These are phyloP conservation scores for Clarireedia monteithiana DNA, from an alignment of 2,329 filamentous ascomycete species.

Conservation along the genomic window DNA sequence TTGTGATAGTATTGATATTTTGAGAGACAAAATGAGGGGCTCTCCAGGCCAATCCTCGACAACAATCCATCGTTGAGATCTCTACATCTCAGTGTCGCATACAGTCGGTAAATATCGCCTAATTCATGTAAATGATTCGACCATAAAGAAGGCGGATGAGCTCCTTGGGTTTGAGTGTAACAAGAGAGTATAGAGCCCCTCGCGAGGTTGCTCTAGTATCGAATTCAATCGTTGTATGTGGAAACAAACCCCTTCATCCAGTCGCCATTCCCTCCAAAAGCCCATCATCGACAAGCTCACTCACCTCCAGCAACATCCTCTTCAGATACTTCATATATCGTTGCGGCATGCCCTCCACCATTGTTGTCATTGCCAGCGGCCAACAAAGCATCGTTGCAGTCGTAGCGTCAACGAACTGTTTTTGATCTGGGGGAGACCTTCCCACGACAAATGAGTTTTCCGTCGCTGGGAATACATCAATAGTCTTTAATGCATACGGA, in stretches of 20 bases:
- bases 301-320: constrained; percentile 9
- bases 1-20: too few relatives aligned
- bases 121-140: too few relatives aligned
- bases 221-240: too few relatives aligned
- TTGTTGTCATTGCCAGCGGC: constrained; percentile 9
- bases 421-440: not conserved
- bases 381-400: constrained; percentile 11
- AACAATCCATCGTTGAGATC: too few relatives aligned
- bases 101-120: too few relatives aligned
- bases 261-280: constrained; percentile 10
- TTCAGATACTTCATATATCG: constrained; percentile 4
- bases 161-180: too few relatives aligned
- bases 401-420: not conserved
- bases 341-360: constrained; percentile 4
- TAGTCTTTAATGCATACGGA: constrained; percentile 4
- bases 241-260: constrained; percentile 17
- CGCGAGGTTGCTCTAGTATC: too few relatives aligned
- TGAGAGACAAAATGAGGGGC: too few relatives aligned
- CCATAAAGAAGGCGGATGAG: too few relatives aligned
- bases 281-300: constrained; percentile 12
- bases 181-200: too few relatives aligned
- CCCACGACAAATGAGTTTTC: not conserved
- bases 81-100: too few relatives aligned
- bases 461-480: not conserved
- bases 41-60: too few relatives aligned